Conservation (phyloP, 2,329 filamentous ascomycete genomes). For the Biscogniauxia mediterranea region DNA sequence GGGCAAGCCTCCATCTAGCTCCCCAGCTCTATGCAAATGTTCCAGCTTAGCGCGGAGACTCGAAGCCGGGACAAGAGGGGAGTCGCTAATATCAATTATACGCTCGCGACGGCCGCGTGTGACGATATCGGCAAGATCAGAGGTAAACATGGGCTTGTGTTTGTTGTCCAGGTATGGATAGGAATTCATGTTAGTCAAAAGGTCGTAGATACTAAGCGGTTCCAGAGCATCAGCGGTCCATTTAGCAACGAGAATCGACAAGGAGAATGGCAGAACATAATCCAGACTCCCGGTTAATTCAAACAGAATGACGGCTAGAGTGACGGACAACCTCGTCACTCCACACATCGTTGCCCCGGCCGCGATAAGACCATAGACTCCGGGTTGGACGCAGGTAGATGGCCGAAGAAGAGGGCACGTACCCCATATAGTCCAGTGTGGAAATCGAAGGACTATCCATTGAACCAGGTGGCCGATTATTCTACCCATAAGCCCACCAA, state of each 20-base stretch:
- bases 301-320: conserved; percentile 90
- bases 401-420: conserved; percentile 68
- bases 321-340: conserved; percentile 89
- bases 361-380: conserved; percentile 93
- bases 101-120: conserved; percentile 71
- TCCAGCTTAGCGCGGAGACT: conserved; percentile 80
- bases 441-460: conserved; percentile 72
- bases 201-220: conserved; percentile 90
- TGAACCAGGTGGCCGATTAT: conserved; percentile 85
- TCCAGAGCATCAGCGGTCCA: conserved; percentile 97
- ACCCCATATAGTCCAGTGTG: conserved; percentile 70
- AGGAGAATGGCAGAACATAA: conserved; percentile 90
- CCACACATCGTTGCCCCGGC: conserved; percentile 98
- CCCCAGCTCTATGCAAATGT: conserved; percentile 76
- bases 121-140: conserved; percentile 83
- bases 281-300: conserved; percentile 93
- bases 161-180: conserved; percentile 99
- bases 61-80: conserved; percentile 73
- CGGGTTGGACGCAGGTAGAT: conserved; percentile 86
- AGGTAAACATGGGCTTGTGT: conserved; percentile 85
- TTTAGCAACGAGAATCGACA: conserved; percentile 91
- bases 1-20: conserved; percentile 88
- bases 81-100: conserved; percentile 84
- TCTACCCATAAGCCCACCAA: conserved; percentile 87
- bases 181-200: conserved; percentile 93